Percentiles rank a stretch among this genome's conserved stretches.
phyloP scores from a whole-genome alignment of 192 early-diverging fungal genomes.

The Pilobolus umbonatus region DNA sequence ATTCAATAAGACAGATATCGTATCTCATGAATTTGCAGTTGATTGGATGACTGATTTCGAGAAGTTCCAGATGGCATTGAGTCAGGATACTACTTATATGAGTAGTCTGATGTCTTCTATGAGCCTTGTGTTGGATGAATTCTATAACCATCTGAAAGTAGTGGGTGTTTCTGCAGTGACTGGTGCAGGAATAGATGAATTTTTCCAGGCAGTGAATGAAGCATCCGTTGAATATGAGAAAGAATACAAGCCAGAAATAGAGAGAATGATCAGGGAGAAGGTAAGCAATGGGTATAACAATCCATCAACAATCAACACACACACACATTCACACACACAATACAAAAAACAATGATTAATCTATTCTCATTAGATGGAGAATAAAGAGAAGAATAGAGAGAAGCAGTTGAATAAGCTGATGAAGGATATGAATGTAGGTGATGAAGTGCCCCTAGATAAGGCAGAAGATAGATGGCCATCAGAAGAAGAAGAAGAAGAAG shows the following conservation, averaged over 20 bases:
- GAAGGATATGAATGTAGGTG: slow-evolving; percentile 79
- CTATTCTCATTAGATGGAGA: slow-evolving; percentile 42
- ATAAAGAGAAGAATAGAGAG: slow-evolving; percentile 55
- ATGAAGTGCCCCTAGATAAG: slow-evolving; percentile 33
- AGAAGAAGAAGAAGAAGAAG: slow-evolving; percentile 37
- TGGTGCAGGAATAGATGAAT: slow-evolving; percentile 85
- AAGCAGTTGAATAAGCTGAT: slow-evolving; percentile 74
- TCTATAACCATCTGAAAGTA: slow-evolving; percentile 79
- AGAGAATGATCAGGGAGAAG: slow-evolving; percentile 65
- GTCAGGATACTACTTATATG: slow-evolving; percentile 87
- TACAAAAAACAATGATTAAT: no score
- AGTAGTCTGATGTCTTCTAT: slow-evolving; percentile 88
- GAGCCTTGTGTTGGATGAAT: slow-evolving; percentile 96
- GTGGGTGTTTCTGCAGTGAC: slow-evolving; percentile 91
- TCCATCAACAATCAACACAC: not conserved
- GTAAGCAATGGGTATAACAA: no score
- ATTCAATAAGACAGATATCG: slow-evolving; percentile 96
- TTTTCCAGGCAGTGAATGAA: slow-evolving; percentile 79
- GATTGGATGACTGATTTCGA: slow-evolving; percentile 99
- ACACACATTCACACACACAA: no score
- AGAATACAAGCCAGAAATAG: slow-evolving; percentile 84
- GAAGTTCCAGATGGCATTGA: slow-evolving; percentile 82
- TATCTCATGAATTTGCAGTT: slow-evolving; percentile 82
- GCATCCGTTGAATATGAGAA: slow-evolving; percentile 80
- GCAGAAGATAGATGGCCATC: slow-evolving; percentile 4